phyloP scores from a whole-genome alignment of 805 yeast genomes.

The Metschnikowia colocasiae region DNA sequence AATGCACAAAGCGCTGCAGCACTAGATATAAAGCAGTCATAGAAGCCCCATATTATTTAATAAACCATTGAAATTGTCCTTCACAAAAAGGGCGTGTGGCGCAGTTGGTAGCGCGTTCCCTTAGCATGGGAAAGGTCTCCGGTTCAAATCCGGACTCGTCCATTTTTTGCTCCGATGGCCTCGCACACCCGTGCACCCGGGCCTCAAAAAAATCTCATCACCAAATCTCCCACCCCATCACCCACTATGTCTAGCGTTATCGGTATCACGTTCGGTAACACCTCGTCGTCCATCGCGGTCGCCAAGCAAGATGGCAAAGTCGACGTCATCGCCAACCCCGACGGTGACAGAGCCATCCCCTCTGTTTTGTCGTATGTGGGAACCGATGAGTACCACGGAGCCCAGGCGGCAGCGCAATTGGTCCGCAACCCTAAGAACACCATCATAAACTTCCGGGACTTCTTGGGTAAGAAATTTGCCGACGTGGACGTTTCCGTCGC shows the following conservation, averaged over 20 bases:
- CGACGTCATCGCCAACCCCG: constrained; percentile 97
- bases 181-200: constrained; percentile 1
- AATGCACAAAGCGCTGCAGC: too few relatives aligned
- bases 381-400: constrained; percentile 94
- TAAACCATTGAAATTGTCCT: not conserved
- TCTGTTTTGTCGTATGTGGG: constrained; percentile 90
- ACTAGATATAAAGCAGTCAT: too few relatives aligned
- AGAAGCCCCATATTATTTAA: too few relatives aligned
- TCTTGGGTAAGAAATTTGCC: constrained; percentile 69
- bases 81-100: constrained; percentile 62
- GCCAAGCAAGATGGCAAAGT: constrained; percentile 83
- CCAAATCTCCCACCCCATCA: not conserved
- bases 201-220: constrained; percentile 3
- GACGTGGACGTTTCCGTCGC: constrained; percentile 66
- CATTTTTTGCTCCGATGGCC: constrained; percentile 28
- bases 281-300: constrained; percentile 90
- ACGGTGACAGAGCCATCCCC: constrained; percentile 96
- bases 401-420: constrained; percentile 90
- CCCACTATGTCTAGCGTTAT: constrained; percentile 51
- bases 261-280: constrained; percentile 96
- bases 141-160: constrained; percentile 78
- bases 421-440: constrained; percentile 88
- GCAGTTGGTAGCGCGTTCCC: constrained; percentile 84
- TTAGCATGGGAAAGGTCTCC: constrained; percentile 78
- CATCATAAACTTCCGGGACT: constrained; percentile 88